Percentiles rank a stretch among this genome's conserved stretches.
Conservation (phyloP, 441 rosid genomes). For the Flueggea neowawraea region DNA sequence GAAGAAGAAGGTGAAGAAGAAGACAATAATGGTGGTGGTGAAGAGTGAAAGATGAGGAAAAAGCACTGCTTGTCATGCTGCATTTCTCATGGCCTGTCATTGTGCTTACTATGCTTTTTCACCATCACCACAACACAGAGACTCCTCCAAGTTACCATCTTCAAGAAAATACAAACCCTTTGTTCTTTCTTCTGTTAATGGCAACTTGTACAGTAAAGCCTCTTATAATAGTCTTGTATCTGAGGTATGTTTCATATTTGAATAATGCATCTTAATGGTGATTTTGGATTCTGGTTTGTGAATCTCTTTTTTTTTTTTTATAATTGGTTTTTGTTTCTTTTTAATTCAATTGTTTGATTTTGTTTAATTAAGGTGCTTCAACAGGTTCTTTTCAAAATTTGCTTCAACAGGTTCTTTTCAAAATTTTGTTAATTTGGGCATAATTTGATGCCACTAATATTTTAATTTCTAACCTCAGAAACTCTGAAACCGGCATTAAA, state of each 20-base stretch:
- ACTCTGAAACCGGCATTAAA: too few relatives aligned
- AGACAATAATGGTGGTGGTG: conserved; percentile 15
- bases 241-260: conserved; percentile 36
- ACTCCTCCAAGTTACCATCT: neutral
- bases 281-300: neutral
- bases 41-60: conserved; percentile 44
- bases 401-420: too few relatives aligned
- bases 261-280: too few relatives aligned
- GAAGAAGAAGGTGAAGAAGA: too few relatives aligned
- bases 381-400: too few relatives aligned
- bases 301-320: neutral
- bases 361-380: too few relatives aligned
- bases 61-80: conserved; percentile 2
- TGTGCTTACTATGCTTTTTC: conserved; percentile 41
- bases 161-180: neutral
- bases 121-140: conserved; percentile 16
- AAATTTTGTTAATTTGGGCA: too few relatives aligned
- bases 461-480: too few relatives aligned
- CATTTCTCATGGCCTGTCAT: conserved; percentile 44
- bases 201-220: conserved; percentile 16
- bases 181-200: conserved; percentile 22
- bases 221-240: conserved; percentile 57
- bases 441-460: too few relatives aligned
- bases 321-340: too few relatives aligned
- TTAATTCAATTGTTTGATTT: too few relatives aligned